phyloP scores from a whole-genome alignment of 2,329 filamentous ascomycete species.

The Pseudophaeomoniella oleicola region DNA sequence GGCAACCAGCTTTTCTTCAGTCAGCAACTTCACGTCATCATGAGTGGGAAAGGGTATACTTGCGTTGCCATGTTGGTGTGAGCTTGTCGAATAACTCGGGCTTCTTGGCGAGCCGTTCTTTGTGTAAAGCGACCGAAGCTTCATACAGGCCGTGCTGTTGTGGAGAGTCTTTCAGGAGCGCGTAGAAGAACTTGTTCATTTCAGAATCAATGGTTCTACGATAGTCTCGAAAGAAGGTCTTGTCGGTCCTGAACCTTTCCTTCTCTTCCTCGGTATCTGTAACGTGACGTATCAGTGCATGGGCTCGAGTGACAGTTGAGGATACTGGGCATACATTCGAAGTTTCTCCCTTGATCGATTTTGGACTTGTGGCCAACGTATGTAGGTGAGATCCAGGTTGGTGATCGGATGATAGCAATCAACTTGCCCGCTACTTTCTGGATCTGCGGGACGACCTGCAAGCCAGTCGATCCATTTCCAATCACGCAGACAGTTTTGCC shows the following conservation, averaged over 20 bases:
- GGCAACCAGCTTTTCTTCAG: slow-evolving; percentile 10
- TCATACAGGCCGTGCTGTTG: slow-evolving; percentile 5
- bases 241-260: slow-evolving; percentile 6
- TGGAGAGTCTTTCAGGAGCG: slow-evolving; percentile 2
- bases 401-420: slow-evolving; percentile 16
- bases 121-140: slow-evolving; percentile 9
- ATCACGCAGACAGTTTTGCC: slow-evolving; percentile 14
- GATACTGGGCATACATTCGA: too few species aligned
- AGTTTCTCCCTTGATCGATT: slow-evolving; percentile 10
- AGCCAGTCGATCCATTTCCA: slow-evolving; percentile 15
- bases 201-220: slow-evolving; percentile 9
- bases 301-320: too few species aligned
- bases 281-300: too few species aligned
- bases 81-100: slow-evolving; percentile 9
- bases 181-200: slow-evolving; percentile 8
- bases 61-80: too few species aligned
- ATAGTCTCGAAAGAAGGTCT: slow-evolving; percentile 6
- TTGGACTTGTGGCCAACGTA: slow-evolving; percentile 4
- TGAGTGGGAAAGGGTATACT: too few species aligned
- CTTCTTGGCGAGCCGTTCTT: slow-evolving; percentile 7
- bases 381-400: slow-evolving; percentile 16
- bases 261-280: slow-evolving; percentile 11
- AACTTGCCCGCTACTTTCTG: slow-evolving; percentile 19
- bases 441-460: slow-evolving; percentile 21
- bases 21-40: too few species aligned